These are phyloP conservation scores for Geotrichum citri-aurantii DNA, from an alignment of 1,139 yeast genomes.

Conservation along the genomic window DNA sequence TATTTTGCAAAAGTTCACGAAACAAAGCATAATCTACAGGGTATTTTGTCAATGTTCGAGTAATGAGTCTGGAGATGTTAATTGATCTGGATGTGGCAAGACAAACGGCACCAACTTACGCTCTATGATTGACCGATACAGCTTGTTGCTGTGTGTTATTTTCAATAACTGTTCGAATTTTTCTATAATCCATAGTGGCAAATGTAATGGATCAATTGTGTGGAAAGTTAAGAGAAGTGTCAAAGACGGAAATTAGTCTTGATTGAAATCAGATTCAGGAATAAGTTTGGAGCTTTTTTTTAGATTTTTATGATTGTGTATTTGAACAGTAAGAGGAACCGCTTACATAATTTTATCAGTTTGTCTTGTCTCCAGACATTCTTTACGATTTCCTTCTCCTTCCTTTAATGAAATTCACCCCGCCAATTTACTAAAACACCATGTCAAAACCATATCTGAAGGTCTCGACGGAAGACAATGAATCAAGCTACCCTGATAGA, in stretches of 20 bases:
- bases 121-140: conserved; percentile 40
- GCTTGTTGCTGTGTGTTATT: conserved; percentile 25
- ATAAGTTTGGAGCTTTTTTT: neutral
- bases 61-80: conserved; percentile 30
- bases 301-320: neutral
- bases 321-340: neutral
- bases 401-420: neutral
- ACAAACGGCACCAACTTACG: conserved; percentile 26
- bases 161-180: conserved; percentile 22
- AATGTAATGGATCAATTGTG: neutral
- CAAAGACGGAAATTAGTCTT: neutral
- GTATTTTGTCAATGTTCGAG: conserved; percentile 40
- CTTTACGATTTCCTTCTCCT: neutral
- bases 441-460: conserved; percentile 1
- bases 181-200: conserved; percentile 28
- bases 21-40: conserved; percentile 41
- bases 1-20: conserved; percentile 39
- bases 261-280: neutral
- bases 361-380: neutral
- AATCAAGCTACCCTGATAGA: neutral
- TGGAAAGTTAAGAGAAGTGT: neutral
- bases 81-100: neutral
- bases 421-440: neutral
- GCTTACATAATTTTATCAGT: neutral
- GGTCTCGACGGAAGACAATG: conserved; percentile 8